Base-by-base conservation (phyloP, 2,329 filamentous ascomycete species). In the Pyrenophora teres region DNA sequence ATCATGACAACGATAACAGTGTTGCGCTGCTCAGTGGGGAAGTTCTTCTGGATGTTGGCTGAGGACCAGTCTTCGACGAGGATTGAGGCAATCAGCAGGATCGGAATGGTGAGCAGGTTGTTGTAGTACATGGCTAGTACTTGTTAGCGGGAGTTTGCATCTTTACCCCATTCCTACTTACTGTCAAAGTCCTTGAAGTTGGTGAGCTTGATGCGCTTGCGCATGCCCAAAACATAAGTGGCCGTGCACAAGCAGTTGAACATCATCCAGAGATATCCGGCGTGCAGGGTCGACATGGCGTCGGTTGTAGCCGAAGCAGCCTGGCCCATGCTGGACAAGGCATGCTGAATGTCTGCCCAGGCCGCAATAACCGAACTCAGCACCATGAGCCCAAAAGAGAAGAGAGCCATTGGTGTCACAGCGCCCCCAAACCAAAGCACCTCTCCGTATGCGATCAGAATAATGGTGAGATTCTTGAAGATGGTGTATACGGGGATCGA, bases 161-260 rank as follows among this genome's bases (percentile, higher is more conserved):
- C 7, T 7, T 4, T 3, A 8, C 6, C 2, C 6, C 18, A 2
- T 25, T n/a, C 3, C 21, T 39, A 53, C 93, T 78, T 83, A 97
- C 93, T 96, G 76, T 99, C 94, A 81, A 95, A 97, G 75, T 97
- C 94, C 83, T 96, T 97, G 80, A 99, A 97, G 82, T 96, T 97
- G 81, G 96, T 97, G 78, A 95, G 86, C 87, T 97, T 97, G 75
- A 99, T 97, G 62, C 95, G 88, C 83, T 97, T 97, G 73, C 94
- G 88, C 93, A 97, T 97, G 63, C 89, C 85, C 59, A 99, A 78
- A 40, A 97, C 81, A 68, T 96, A 97, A 18, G 90, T 85, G 1
- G 94, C 91, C 23, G 90, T 93, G 81, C 92, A 97, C 73, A 97
- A 85, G 68, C 96, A 96, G 76, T 99, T 99, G 77, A 96, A 80